These are phyloP conservation scores for Eruca vesicaria DNA, from an alignment of 441 rosid genomes.

Conservation along the genomic window DNA sequence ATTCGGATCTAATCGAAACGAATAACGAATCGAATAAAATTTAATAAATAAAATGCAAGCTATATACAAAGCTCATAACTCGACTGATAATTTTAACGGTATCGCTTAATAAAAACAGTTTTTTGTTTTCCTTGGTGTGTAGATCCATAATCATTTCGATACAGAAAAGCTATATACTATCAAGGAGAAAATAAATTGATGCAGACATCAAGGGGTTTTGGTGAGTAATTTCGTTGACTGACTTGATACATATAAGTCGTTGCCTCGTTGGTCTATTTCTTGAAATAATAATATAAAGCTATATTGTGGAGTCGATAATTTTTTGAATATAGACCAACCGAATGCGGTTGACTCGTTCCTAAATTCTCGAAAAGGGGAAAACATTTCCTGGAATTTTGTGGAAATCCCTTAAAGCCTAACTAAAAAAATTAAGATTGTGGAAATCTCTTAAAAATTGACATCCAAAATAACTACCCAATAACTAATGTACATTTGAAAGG, in stretches of 20 bases:
- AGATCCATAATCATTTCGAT: background rate
- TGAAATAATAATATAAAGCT: background rate
- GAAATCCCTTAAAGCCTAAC: too few species aligned
- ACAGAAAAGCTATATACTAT: background rate
- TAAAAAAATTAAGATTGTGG: too few species aligned
- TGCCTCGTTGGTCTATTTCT: slow-evolving; percentile 14
- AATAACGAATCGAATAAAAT: too few species aligned
- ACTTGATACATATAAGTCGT: slow-evolving; percentile 22
- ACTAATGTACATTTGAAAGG: background rate
- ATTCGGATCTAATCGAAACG: too few species aligned
- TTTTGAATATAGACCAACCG: slow-evolving; percentile 14
- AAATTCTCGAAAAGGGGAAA: background rate
- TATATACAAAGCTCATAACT: background rate
- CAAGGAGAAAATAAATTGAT: background rate
- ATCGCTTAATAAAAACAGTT: background rate
- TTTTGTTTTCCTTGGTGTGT: background rate
- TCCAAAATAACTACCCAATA: background rate
- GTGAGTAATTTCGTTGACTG: slow-evolving; percentile 27
- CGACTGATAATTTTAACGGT: background rate
- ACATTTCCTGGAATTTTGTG: background rate
- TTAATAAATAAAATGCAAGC: too few species aligned
- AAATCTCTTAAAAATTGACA: background rate
- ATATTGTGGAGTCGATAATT: background rate
- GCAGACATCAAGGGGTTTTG: slow-evolving; percentile 10
- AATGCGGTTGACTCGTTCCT: slow-evolving; percentile 14